Conservation (phyloP, 768 basidiomycete species). For the Lepiota brunneoincarnata region DNA sequence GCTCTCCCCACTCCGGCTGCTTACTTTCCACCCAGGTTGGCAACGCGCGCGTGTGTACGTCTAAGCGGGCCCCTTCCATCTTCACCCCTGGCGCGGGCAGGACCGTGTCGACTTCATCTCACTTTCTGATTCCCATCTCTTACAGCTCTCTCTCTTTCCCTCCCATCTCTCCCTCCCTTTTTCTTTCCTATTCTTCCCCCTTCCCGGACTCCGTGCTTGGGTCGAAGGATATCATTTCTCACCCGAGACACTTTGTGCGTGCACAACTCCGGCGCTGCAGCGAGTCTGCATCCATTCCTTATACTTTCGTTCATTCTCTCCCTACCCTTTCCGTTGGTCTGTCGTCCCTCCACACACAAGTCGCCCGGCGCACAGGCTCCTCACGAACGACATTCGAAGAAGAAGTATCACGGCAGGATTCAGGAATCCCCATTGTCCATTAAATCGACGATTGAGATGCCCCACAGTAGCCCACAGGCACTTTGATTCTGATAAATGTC, state of each 20-base stretch:
- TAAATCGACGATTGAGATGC: conserved; percentile 10
- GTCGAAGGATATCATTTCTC: conserved; percentile 1
- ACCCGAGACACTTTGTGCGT: conserved; percentile 16
- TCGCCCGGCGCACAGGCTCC: neutral
- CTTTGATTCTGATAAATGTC: conserved; percentile 7
- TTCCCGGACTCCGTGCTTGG: neutral
- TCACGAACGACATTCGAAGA: neutral
- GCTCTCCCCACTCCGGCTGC: neutral
- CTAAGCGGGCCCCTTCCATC: neutral
- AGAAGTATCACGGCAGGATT: neutral
- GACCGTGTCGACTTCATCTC: neutral
- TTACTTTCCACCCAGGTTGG: neutral
- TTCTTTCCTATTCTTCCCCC: neutral
- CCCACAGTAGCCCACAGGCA: neutral
- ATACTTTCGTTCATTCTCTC: conserved; percentile 13
- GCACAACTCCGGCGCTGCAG: conserved; percentile 22
- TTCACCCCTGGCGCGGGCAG: neutral
- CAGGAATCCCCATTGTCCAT: conserved; percentile 17
- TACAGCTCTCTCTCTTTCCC: neutral
- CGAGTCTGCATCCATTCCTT: conserved; percentile 30
- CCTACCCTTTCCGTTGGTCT: neutral
- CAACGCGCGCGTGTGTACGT: conserved; percentile 1
- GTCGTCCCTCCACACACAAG: neutral
- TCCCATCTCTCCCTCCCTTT: neutral
- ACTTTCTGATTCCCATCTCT: neutral